phyloP scores from a whole-genome alignment of 768 basidiomycete genomes.

The Rhodotorula taiwanensis region DNA sequence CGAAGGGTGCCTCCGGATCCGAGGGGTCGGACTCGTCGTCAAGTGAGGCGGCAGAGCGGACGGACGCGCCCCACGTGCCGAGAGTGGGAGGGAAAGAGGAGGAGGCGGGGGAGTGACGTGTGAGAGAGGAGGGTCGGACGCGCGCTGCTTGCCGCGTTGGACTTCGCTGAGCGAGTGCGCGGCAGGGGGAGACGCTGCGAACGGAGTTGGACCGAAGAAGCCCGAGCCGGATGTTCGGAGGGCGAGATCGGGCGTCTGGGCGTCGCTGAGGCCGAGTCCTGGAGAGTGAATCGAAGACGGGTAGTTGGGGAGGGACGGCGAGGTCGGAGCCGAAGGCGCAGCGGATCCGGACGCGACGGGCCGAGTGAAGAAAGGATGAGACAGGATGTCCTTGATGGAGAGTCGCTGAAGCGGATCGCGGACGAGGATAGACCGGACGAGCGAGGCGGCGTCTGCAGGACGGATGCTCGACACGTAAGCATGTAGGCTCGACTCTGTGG shows the following conservation, averaged over 20 bases:
- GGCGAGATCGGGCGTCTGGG: too few relatives aligned
- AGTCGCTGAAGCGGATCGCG: slow-evolving; percentile 15
- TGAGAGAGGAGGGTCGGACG: not conserved
- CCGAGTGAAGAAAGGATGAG: slow-evolving; percentile 36
- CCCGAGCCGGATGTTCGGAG: too few relatives aligned
- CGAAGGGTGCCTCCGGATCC: slow-evolving; percentile 1
- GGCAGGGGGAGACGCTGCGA: not conserved
- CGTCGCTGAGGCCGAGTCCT: not conserved
- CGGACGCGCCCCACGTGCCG: not conserved
- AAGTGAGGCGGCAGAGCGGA: not conserved
- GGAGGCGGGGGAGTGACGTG: not conserved
- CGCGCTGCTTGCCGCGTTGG: not conserved
- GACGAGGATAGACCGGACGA: slow-evolving; percentile 65
- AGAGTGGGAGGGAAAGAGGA: not conserved
- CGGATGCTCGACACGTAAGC: slow-evolving; percentile 16
- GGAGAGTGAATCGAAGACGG: not conserved
- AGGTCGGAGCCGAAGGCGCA: slow-evolving; percentile 3
- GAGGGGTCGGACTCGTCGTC: not conserved
- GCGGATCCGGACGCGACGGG: too few relatives aligned
- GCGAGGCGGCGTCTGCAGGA: slow-evolving; percentile 67
- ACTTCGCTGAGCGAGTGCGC: not conserved
- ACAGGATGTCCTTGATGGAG: slow-evolving; percentile 22
- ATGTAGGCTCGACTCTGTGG: too few relatives aligned
- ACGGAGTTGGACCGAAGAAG: too few relatives aligned
- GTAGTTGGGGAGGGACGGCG: not conserved